phyloP scores from a whole-genome alignment of 805 yeast species.

The Hanseniaspora occidentalis region DNA sequence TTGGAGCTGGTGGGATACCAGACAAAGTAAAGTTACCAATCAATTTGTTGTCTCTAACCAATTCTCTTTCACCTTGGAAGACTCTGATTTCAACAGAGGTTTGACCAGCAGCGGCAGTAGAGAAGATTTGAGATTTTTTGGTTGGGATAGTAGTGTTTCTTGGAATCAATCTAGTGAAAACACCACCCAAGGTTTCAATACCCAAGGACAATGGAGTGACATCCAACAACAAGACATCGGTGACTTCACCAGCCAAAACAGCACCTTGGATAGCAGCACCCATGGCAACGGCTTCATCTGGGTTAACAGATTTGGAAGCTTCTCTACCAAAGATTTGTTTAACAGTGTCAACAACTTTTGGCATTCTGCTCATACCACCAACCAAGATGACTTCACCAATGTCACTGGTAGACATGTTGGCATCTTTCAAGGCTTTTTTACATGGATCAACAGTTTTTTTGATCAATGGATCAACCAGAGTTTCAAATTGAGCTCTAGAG shows the following conservation, averaged over 20 bases:
- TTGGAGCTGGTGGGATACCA: constrained; percentile 81
- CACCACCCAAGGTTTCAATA: constrained; percentile 98
- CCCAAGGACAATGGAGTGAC: constrained; percentile 82
- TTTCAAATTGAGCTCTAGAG: constrained; percentile 63
- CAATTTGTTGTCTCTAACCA: constrained; percentile 93
- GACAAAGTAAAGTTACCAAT: constrained; percentile 92
- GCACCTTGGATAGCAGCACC: constrained; percentile 99
- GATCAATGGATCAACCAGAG: constrained; percentile 54
- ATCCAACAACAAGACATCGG: constrained; percentile 80
- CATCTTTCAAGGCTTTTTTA: constrained; percentile 65
- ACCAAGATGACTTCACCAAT: constrained; percentile 68
- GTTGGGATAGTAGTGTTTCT: constrained; percentile 95
- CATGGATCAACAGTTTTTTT: constrained; percentile 67
- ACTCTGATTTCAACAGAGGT: constrained; percentile 95
- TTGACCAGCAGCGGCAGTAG: constrained; percentile 94
- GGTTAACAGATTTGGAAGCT: constrained; percentile 88
- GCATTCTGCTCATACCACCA: constrained; percentile 90
- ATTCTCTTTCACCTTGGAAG: constrained; percentile 98
- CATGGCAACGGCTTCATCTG: constrained; percentile 87
- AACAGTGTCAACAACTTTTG: constrained; percentile 61
- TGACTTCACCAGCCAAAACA: constrained; percentile 87
- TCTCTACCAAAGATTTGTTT: constrained; percentile 63
- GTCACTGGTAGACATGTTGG: constrained; percentile 51
- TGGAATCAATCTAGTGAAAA: constrained; percentile 79
- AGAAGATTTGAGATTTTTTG: constrained; percentile 91